phyloP scores from a whole-genome alignment of 306 rosid genomes.

The Cicer cuneatum region DNA sequence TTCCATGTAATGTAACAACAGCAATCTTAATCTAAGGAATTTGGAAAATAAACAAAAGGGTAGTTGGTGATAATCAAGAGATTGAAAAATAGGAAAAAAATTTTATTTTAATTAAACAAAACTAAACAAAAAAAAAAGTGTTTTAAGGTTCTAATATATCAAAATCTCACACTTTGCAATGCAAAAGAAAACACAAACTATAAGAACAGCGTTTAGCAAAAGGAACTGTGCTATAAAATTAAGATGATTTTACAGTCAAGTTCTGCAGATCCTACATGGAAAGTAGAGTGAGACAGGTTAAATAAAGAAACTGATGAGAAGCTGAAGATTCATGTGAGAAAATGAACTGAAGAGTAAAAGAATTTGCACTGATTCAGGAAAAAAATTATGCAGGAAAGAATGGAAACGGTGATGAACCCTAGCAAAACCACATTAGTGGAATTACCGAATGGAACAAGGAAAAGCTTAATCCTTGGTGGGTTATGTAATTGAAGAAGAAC shows the following conservation, averaged over 20 bases:
- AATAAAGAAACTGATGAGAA: constrained; percentile 22
- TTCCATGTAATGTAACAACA: constrained; percentile 49
- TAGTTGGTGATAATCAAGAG: constrained; percentile 10
- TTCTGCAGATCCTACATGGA: constrained; percentile 47
- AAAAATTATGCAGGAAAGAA: constrained; percentile 4
- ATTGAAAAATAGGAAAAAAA: background rate
- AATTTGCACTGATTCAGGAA: constrained; percentile 10
- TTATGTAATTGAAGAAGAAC: constrained; percentile 55
- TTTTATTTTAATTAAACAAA: constrained; percentile 12
- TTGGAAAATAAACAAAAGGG: constrained; percentile 15
- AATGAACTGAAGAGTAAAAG: background rate
- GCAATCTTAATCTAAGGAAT: constrained; percentile 40
- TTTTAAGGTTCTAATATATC: constrained; percentile 7
- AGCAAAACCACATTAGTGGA: constrained; percentile 37
- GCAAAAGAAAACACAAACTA: constrained; percentile 13
- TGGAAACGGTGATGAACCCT: constrained; percentile 45
- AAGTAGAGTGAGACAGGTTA: constrained; percentile 33
- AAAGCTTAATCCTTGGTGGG: constrained; percentile 52
- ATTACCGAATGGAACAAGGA: constrained; percentile 31
- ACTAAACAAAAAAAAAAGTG: background rate
- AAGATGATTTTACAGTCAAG: constrained; percentile 42
- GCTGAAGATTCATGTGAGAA: constrained; percentile 31
- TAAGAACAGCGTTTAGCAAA: constrained; percentile 22
- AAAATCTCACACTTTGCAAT: constrained; percentile 15
- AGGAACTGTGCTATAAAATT: constrained; percentile 26